These are phyloP conservation scores for Colletotrichum truncatum DNA, from an alignment of 2,329 filamentous ascomycete genomes.

Conservation along the genomic window DNA sequence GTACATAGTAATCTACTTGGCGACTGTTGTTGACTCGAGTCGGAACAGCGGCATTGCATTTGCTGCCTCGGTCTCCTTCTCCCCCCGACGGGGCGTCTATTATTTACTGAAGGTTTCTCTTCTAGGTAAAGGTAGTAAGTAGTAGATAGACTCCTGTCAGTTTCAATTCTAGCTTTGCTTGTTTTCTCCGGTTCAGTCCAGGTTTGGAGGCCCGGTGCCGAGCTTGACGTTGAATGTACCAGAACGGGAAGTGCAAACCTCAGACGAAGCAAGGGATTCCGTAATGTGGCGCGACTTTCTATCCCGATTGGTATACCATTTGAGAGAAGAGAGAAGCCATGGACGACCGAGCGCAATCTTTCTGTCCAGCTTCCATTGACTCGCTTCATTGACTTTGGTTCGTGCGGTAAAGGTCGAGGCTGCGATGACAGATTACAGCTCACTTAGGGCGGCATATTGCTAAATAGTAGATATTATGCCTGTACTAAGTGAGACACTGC, in stretches of 20 bases:
- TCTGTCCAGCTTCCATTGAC: neutral
- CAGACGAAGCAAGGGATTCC: constrained; percentile 23
- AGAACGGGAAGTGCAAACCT: constrained; percentile 20
- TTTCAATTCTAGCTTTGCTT: neutral
- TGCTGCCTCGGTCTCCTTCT: constrained; percentile 12
- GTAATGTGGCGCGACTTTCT: constrained; percentile 3
- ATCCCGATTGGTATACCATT: neutral
- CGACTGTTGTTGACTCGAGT: constrained; percentile 1
- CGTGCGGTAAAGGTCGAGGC: too few species aligned
- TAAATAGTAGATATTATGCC: too few species aligned
- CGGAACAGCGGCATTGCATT: constrained; percentile 14
- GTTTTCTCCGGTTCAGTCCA: neutral
- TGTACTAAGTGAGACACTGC: too few species aligned
- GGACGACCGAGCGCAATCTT: constrained; percentile 1
- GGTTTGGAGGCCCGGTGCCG: neutral
- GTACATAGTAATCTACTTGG: neutral
- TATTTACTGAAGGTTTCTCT: neutral
- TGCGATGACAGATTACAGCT: too few species aligned
- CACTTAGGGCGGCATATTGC: too few species aligned
- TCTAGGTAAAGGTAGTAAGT: too few species aligned
- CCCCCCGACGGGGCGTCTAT: neutral
- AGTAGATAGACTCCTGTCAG: neutral
- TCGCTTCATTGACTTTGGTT: constrained; percentile 4
- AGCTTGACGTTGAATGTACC: constrained; percentile 11
- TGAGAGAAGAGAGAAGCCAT: neutral